Evolutionary conservation across 352 stramenopile genomes (phyloP), one percentile per base, ranked within the genome.

Genomic region (Phytophthora aleatoria): DNA sequence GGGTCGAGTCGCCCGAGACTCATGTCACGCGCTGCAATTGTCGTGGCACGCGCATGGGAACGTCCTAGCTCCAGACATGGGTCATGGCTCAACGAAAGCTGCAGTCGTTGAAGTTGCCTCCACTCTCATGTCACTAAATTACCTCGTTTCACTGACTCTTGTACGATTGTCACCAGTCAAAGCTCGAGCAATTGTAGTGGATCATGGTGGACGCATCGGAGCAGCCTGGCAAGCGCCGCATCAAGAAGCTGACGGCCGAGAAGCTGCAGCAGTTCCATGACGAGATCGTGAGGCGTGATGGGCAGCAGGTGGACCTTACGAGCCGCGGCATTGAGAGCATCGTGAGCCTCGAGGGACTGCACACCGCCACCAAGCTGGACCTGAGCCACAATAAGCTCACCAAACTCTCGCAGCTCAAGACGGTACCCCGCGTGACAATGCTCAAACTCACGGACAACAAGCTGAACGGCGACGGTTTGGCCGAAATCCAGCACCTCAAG

Each of bases 171-270:
- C 44, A 41, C 41, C 53, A 65, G 50, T 62, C 65, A 69, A 66
- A 31, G 13, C 16, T 33, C 16, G 20, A 50, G 11, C 36, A 55
- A 1, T 33, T 33, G 28, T 16, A 6, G 35, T 11, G 35, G 3
- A 4, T 12, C 48, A 76, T 73, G 63, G 39, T 48, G 10, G 31
- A 41, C 31, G 51, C 38, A 5, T 26, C 39, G 39, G 39, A 45
- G 42, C 42, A 15, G 7, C 42, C 42, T 42, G 41, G 26, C 35
- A 93, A 92, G 73, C 72, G 62, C 67, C 82, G 84, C 65, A 96
- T 96, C 70, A 96, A 96, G 73, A 96, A 96, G 81, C 75, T 96
- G 44, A 96, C 87, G 42, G 73, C 76, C 47, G 83, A 92, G 57
- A 96, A 93, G 69, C 67, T 96, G 48, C 42, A 68, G 47, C 60